Evolutionary conservation across 805 yeast species (phyloP).

Genomic region (Metschnikowia arizonensis): DNA sequence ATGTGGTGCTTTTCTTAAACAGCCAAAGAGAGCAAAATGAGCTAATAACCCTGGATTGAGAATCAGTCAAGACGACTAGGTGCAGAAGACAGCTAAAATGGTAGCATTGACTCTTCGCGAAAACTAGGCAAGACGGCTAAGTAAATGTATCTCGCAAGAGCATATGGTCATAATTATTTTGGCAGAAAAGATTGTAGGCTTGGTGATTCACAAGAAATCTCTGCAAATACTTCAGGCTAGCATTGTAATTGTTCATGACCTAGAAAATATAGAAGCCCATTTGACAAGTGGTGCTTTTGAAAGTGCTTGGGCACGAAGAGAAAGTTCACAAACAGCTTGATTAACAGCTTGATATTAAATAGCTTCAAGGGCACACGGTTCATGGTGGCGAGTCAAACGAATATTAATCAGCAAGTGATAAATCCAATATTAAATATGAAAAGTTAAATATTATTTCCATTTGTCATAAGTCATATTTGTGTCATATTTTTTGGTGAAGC

Average conservation of each 20-base stretch:
- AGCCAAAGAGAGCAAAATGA: slow-evolving; percentile 76
- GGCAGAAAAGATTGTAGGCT: slow-evolving; percentile 15
- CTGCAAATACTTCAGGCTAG: slow-evolving; percentile 25
- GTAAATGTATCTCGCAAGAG: slow-evolving; percentile 37
- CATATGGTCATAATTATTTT: slow-evolving; percentile 37
- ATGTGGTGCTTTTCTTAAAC: slow-evolving; percentile 57
- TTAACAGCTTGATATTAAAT: slow-evolving; percentile 35
- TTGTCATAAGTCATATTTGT: too few relatives aligned
- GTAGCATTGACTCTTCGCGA: slow-evolving; percentile 70
- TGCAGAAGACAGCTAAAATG: slow-evolving; percentile 72
- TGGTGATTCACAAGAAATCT: slow-evolving; percentile 12
- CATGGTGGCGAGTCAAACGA: slow-evolving; percentile 29
- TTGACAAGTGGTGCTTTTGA: slow-evolving; percentile 25
- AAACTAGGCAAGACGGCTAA: too few relatives aligned
- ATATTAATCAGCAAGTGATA: too few relatives aligned
- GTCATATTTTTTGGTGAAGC: too few relatives aligned
- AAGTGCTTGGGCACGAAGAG: slow-evolving; percentile 31
- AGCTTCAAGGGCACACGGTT: slow-evolving; percentile 35
- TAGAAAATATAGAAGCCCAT: slow-evolving; percentile 23
- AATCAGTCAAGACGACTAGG: slow-evolving; percentile 72
- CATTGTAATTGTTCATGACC: slow-evolving; percentile 38
- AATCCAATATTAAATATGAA: too few relatives aligned
- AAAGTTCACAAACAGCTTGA: slow-evolving; percentile 30
- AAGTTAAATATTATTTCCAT: too few relatives aligned
- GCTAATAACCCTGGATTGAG: slow-evolving; percentile 77